Base-by-base conservation (phyloP, 495 filamentous ascomycete species). In the Delitschia confertaspora region DNA sequence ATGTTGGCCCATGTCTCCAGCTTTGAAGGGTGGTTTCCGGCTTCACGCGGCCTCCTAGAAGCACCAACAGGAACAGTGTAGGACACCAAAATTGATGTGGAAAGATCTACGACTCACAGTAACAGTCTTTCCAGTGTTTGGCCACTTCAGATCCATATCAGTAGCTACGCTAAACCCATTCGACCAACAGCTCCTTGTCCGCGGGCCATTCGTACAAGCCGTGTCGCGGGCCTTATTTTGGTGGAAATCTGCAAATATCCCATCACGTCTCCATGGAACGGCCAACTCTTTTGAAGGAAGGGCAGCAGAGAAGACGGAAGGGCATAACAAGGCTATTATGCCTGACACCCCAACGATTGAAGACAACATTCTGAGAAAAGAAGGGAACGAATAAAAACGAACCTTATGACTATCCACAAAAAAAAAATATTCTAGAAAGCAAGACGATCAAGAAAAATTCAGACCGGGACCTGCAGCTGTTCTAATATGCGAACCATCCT, bases 61-160 rank as follows among this genome's bases (percentile, higher is more conserved):
- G n/a, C n/a, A n/a, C n/a, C n/a, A n/a, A n/a, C n/a, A n/a, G n/a
- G n/a, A n/a, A n/a, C n/a, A n/a, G n/a, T n/a, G n/a, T n/a, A n/a
- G n/a, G n/a, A n/a, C n/a, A n/a, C n/a, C 5, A n/a, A 35, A 39
- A 39, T 11, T 2, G 9, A 14, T 7, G 3, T 3, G 6, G n/a
- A 14, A 42, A 32, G 39, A 19, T 11, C 3, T 8, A 21, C 18
- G 16, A 34, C 43, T 29, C 36, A 56, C 53, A 8, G 26, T 47
- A 6, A 51, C 47, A 14, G 33, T 45, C 7, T 46, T 49, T 3
- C 50, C 50, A 27, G 50, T 51, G 17, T 34, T 38, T 3, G 55
- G 55, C 51, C 51, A 58, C 17, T 47, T 43, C 32, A 32, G 2
- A 29, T 58, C 55, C 44, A 51, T 45, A 41, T 58, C 55, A 1